A percentile compares a stretch with the other conserved stretches of the same genome.
Conservation (phyloP, 768 basidiomycete genomes). For the Rhodosporidiobolus sp. region DNA sequence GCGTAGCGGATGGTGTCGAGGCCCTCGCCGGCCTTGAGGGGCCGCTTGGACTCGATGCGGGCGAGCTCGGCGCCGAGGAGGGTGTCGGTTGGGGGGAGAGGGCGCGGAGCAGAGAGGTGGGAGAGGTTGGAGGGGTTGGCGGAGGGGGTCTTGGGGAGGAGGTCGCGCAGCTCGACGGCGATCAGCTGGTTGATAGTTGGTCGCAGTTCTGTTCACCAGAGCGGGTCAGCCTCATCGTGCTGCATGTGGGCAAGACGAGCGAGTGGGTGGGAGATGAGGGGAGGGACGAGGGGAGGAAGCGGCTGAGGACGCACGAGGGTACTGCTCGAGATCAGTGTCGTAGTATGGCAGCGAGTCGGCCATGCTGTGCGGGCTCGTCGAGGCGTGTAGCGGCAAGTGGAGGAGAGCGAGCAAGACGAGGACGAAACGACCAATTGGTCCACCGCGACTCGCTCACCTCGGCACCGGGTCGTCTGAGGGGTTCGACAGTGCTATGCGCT, state of each 20-base stretch:
- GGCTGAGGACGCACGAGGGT: not conserved
- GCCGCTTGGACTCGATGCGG: slow-evolving; percentile 31
- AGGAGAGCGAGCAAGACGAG: no score
- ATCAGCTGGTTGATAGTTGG: slow-evolving; percentile 35
- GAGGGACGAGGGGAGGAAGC: not conserved
- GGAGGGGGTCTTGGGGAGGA: slow-evolving; percentile 30
- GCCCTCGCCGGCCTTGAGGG: slow-evolving; percentile 20
- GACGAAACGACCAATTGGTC: no score
- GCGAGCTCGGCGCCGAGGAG: slow-evolving; percentile 38
- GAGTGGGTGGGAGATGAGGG: not conserved
- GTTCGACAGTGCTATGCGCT: no score
- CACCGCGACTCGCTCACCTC: no score
- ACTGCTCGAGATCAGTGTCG: slow-evolving; percentile 3
- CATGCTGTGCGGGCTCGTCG: not conserved
- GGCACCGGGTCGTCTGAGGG: no score
- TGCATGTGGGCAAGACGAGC: no score
- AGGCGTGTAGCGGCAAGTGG: not conserved
- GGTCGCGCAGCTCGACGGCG: slow-evolving; percentile 37
- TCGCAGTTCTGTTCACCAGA: slow-evolving; percentile 20
- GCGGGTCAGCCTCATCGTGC: not conserved
- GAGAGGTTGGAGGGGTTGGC: slow-evolving; percentile 30
- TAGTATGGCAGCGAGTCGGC: slow-evolving; percentile 3
- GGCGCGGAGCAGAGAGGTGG: slow-evolving; percentile 24
- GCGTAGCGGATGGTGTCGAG: slow-evolving; percentile 39
- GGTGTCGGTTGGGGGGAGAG: slow-evolving; percentile 14